Percentiles rank a stretch among this genome's conserved stretches.
Evolutionary conservation across 2,329 filamentous ascomycete genomes (phyloP).

Genomic region (Albifimbria verrucaria): DNA sequence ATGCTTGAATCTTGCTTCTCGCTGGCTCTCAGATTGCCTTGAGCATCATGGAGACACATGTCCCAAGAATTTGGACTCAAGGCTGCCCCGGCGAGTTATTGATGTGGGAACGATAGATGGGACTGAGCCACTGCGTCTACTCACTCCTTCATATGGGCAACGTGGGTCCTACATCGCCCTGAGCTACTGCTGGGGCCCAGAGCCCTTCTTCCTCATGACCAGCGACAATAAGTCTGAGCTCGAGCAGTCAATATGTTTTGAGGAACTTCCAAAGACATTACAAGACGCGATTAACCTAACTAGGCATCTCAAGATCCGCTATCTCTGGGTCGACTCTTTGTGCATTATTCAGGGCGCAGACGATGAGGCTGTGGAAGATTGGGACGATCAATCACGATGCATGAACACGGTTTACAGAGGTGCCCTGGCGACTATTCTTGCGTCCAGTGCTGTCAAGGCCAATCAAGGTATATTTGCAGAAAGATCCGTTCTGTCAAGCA

Average conservation of each 20-base stretch:
- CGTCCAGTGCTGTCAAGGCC: neutral
- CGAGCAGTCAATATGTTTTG: neutral
- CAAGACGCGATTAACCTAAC: constrained; percentile 5
- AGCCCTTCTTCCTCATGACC: neutral
- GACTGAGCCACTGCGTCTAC: neutral
- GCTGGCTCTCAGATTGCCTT: neutral
- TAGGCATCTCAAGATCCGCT: neutral
- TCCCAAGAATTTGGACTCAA: neutral
- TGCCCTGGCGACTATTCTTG: neutral
- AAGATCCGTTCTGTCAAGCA: neutral
- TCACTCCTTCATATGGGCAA: neutral
- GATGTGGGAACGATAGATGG: neutral
- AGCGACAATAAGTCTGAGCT: neutral
- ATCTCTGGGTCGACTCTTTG: constrained; percentile 7
- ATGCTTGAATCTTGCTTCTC: neutral
- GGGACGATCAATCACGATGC: neutral
- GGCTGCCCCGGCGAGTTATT: neutral
- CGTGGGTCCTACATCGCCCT: neutral
- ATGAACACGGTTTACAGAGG: neutral
- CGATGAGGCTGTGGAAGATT: neutral
- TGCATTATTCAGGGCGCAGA: constrained; percentile 1
- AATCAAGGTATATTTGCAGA: neutral
- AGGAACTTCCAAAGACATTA: constrained; percentile 4
- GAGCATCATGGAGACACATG: neutral
- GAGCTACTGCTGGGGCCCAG: neutral